These are phyloP conservation scores for Cudoniella acicularis DNA, from an alignment of 495 filamentous ascomycete species.

Conservation along the genomic window DNA sequence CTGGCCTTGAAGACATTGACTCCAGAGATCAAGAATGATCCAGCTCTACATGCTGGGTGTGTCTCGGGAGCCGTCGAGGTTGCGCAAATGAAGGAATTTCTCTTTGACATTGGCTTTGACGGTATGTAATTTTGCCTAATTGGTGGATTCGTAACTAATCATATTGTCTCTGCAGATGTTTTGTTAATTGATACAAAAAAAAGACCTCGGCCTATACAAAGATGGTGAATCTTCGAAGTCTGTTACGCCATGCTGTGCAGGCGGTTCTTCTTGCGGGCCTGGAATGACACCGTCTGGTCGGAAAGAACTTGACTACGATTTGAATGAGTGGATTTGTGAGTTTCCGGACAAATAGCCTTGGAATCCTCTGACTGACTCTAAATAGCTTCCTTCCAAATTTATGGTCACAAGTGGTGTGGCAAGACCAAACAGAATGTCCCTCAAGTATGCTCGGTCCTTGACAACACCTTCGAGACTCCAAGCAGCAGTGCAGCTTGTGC, in stretches of 20 bases:
- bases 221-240: background rate
- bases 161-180: background rate
- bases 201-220: background rate
- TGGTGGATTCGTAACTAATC: background rate
- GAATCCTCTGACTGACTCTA: background rate
- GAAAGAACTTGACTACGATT: background rate
- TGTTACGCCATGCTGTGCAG: background rate
- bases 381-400: background rate
- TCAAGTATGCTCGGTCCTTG: background rate
- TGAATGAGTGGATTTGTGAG: background rate
- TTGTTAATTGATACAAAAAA: background rate
- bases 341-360: background rate
- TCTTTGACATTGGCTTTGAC: slow-evolving; percentile 51
- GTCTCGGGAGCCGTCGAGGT: slow-evolving; percentile 50
- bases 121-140: slow-evolving; percentile 32
- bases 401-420: background rate
- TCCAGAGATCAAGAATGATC: background rate
- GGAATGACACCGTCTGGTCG: background rate
- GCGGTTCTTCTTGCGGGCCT: background rate
- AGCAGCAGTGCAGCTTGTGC: background rate
- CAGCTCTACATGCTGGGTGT: slow-evolving; percentile 18
- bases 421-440: background rate
- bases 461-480: background rate
- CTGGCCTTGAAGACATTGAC: slow-evolving; percentile 27
- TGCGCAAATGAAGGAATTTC: slow-evolving; percentile 50